phyloP scores from a whole-genome alignment of 208 protist genomes.

The Crithidia thermophila region DNA sequence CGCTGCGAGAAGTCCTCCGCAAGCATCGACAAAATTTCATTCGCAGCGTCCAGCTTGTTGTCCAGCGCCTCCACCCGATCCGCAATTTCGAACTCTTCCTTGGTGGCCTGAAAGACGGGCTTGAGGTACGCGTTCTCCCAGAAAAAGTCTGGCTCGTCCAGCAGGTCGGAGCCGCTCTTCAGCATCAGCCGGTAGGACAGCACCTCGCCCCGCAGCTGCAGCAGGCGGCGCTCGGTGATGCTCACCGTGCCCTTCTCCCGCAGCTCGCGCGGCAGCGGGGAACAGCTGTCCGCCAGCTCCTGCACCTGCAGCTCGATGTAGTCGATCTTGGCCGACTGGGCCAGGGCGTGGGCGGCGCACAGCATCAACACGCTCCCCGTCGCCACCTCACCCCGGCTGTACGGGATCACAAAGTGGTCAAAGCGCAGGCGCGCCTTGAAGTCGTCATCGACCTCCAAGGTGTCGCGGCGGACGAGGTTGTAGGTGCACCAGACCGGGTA shows the following conservation, averaged over 20 bases:
- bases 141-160: slow-evolving; percentile 85
- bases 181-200: slow-evolving; percentile 79
- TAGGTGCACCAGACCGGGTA: slow-evolving; percentile 88
- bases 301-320: slow-evolving; percentile 81
- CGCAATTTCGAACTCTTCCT: slow-evolving; percentile 71
- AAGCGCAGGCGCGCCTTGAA: slow-evolving; percentile 66
- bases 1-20: slow-evolving; percentile 81
- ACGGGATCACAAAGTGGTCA: slow-evolving; percentile 82
- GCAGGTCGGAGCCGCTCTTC: slow-evolving; percentile 79
- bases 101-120: slow-evolving; percentile 77
- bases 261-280: slow-evolving; percentile 68
- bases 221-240: slow-evolving; percentile 65
- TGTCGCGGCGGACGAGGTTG: slow-evolving; percentile 53
- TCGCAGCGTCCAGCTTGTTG: slow-evolving; percentile 76
- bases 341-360: slow-evolving; percentile 72
- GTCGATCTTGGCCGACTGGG: slow-evolving; percentile 85
- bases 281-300: slow-evolving; percentile 65
- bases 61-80: slow-evolving; percentile 73
- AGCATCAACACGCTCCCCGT: slow-evolving; percentile 70
- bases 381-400: slow-evolving; percentile 54
- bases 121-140: slow-evolving; percentile 86
- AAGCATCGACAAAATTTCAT: slow-evolving; percentile 81
- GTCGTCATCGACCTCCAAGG: slow-evolving; percentile 64
- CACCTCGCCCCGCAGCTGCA: slow-evolving; percentile 74
- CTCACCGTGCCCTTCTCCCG: slow-evolving; percentile 59